Evolutionary conservation across 2,329 filamentous ascomycete genomes (phyloP), one percentile per base, ranked within the genome.

Genomic region (Talaromyces atroroseus): DNA sequence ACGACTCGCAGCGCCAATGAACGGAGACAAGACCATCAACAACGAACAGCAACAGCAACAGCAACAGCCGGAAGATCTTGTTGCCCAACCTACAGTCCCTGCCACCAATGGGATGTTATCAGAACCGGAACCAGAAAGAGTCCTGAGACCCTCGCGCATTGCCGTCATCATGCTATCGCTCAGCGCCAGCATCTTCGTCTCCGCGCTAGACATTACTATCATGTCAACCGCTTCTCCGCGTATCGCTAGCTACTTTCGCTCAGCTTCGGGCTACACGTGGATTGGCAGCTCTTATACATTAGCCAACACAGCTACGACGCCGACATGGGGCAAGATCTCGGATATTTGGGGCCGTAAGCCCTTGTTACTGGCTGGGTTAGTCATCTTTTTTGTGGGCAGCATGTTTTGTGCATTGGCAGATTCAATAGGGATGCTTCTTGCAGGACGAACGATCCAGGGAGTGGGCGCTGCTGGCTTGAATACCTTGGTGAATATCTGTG

Each of bases 331-430:
- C 16, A 59, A 51, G 29, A 67, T 83, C 36, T 78, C 76, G 1
- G 81, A 84, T 59, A 82, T 84, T 34, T 84, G 77, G 76, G 81
- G 81, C 2, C 75, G 81, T 6, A 82, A 82, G 62, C 77, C 77
- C 0, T 74, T 83, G 29, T 60, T 84, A 3, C 65, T 83, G 1
- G 62, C 73, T 1, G 76, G 80, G 1, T 72, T 76, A 2, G 70
- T 61, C 24, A 68, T 82, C 2, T 84, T 84, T 67, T 80, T 82
- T 63, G 60, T 74, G 1, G 81, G 81, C 0, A 80, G 76, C 55
- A 58, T 82, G 20, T 54, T 83, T 1, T 77, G 78, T 52, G 81
- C 76, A 0, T 60, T 78, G 1, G 76, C 76, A 21, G 65, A 72
- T 26, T 71, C 68, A 36, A 76, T 84, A 65, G 65, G 62, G 14